Evolutionary conservation across 768 basidiomycete species (phyloP).

Genomic region (Trametes sanguinea): DNA sequence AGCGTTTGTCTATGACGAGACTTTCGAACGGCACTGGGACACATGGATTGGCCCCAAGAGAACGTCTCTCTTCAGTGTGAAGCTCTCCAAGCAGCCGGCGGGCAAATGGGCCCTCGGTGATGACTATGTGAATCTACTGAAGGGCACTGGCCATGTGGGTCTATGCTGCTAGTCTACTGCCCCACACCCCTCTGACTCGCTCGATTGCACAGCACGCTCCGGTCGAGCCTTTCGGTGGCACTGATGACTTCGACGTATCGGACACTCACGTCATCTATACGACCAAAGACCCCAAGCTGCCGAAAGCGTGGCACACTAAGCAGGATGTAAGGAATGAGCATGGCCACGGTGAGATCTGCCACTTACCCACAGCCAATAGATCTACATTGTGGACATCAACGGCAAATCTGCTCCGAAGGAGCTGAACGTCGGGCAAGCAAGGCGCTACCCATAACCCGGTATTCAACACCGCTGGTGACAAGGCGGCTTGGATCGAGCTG

Average conservation of each 20-base stretch:
- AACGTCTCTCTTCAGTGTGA: constrained; percentile 70
- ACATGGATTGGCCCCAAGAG: constrained; percentile 74
- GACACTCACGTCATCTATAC: constrained; percentile 74
- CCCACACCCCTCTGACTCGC: neutral
- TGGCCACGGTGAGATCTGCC: too few relatives aligned
- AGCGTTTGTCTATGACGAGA: constrained; percentile 54
- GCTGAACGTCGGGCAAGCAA: constrained; percentile 83
- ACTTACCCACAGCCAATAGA: constrained; percentile 37
- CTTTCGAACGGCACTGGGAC: constrained; percentile 56
- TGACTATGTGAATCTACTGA: constrained; percentile 59
- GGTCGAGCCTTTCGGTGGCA: constrained; percentile 86
- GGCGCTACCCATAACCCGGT: constrained; percentile 79
- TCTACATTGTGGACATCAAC: constrained; percentile 67
- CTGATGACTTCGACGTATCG: constrained; percentile 79
- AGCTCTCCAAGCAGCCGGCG: constrained; percentile 48
- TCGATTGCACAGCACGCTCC: constrained; percentile 54
- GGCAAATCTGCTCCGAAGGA: constrained; percentile 55
- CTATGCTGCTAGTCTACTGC: neutral
- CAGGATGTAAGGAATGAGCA: constrained; percentile 58
- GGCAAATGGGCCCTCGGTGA: constrained; percentile 55
- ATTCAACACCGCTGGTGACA: constrained; percentile 65
- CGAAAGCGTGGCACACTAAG: constrained; percentile 84
- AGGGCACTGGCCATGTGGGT: constrained; percentile 71
- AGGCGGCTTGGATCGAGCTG: constrained; percentile 87
- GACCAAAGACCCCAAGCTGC: constrained; percentile 78